Evolutionary conservation across 2,329 filamentous ascomycete genomes (phyloP), one percentile per base, ranked within the genome.

Genomic region (Xylariaceae sp.): DNA sequence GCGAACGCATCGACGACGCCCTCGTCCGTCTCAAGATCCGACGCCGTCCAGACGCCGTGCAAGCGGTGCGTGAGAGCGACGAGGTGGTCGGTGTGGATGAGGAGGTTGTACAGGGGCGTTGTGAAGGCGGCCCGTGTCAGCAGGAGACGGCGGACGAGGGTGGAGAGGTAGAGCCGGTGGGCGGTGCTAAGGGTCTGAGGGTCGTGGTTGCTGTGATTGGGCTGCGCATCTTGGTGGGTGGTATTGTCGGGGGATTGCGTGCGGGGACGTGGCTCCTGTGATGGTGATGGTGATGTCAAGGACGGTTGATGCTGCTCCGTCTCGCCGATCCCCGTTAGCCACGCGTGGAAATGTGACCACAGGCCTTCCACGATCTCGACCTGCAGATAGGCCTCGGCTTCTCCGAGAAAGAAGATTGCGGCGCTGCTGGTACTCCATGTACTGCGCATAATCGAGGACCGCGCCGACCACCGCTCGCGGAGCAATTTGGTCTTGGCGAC

Each of bases 391-490:
- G 86, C 86, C 65, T 93, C 89, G 11, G 90, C 88, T 71, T 97
- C 92, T 0, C 89, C 90, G 2, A 97, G 79, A 66, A 97, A 89
- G 75, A 96, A 97, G 3, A 96, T 84, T 1, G 90, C 88, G 2
- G 92, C 89, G 69, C 89, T 92, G 66, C 89, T 88, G 0, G 90
- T 95, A 0, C 92, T 93, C 94, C 94, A 99, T 0, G 93, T 83
- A 63, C 86, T 88, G 13, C 94, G 85, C 81, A 96, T 88, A 0
- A 83, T 81, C 39, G 80, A 79, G 3, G 83, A 81, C 15, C 93
- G 82, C 13, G 77, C 71, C 30, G 84, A 84, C 65, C 86, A 83
- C 54, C 89, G 82, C 65, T 83, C 76, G 34, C 91, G 83, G 9
- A 89, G 80, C 18, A 82, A 76, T 30, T 77, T 77, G 13, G 90